phyloP scores from a whole-genome alignment of 2,329 filamentous ascomycete species.

The Tolypocladium amazonense region DNA sequence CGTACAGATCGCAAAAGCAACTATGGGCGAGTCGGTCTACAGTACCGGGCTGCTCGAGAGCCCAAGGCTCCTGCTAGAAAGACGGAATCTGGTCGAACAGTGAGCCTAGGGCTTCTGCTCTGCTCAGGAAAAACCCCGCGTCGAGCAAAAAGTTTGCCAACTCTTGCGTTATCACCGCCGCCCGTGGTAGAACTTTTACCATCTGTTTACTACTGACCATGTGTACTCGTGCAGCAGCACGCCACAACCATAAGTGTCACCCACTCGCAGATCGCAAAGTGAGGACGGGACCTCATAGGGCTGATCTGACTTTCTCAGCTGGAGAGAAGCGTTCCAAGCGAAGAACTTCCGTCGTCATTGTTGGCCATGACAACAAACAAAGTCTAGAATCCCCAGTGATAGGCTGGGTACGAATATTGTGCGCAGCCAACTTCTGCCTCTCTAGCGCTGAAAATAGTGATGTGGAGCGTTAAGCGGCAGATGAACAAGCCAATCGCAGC shows the following conservation, averaged over 20 bases:
- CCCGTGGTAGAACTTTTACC: not conserved
- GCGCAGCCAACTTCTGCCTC: not conserved
- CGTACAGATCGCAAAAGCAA: not conserved
- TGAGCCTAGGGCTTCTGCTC: not conserved
- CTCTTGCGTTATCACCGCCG: not conserved
- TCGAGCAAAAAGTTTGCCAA: not conserved
- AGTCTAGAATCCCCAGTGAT: not conserved
- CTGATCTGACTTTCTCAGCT: not conserved
- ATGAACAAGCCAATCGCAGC: conserved; percentile 9
- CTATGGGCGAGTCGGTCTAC: not conserved
- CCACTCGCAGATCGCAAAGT: not conserved
- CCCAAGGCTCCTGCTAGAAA: not conserved
- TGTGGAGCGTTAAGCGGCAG: conserved; percentile 6
- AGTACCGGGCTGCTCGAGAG: not conserved
- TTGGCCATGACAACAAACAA: not conserved
- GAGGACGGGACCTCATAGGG: not conserved
- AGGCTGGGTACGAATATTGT: too few relatives aligned
- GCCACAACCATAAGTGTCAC: not conserved
- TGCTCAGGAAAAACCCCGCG: not conserved
- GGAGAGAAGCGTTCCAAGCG: not conserved
- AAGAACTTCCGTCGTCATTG: not conserved
- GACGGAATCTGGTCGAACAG: not conserved
- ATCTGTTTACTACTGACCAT: not conserved
- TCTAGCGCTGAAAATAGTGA: not conserved
- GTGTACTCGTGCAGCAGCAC: not conserved